phyloP scores from a whole-genome alignment of 2,329 filamentous ascomycete genomes.

The Cryoendolithus antarcticus region DNA sequence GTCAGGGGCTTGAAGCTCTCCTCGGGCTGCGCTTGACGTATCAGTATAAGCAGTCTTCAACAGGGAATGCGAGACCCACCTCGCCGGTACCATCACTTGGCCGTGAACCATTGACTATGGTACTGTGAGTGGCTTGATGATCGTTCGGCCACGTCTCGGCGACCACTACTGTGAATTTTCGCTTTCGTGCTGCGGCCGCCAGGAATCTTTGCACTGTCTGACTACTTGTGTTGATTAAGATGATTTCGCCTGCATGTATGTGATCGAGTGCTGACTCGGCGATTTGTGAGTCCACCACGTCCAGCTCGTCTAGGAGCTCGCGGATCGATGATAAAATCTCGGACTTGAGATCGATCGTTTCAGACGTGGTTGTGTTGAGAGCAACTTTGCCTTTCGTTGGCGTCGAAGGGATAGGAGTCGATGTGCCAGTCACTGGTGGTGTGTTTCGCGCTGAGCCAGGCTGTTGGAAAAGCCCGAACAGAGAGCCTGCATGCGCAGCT shows the following conservation, averaged over 20 bases:
- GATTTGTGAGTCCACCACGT: slow-evolving; percentile 86
- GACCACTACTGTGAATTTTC: slow-evolving; percentile 83
- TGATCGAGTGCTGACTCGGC: slow-evolving; percentile 78
- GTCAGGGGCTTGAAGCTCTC: slow-evolving; percentile 65
- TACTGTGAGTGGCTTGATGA: slow-evolving; percentile 49
- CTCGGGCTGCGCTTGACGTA: slow-evolving; percentile 23
- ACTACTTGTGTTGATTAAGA: slow-evolving; percentile 79
- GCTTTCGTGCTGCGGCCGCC: slow-evolving; percentile 71
- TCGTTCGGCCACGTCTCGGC: slow-evolving; percentile 63
- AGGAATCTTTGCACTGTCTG: slow-evolving; percentile 82
- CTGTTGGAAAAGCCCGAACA: slow-evolving; percentile 79
- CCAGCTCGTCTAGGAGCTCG: slow-evolving; percentile 91
- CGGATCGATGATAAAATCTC: slow-evolving; percentile 90
- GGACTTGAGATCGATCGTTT: slow-evolving; percentile 58
- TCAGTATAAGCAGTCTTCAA: too few species aligned
- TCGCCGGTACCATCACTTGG: too few species aligned
- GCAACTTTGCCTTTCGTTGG: slow-evolving; percentile 10
- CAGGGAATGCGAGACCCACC: too few species aligned
- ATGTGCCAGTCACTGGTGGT: slow-evolving; percentile 32
- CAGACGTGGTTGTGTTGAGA: slow-evolving; percentile 24
- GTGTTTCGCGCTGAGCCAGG: slow-evolving; percentile 36
- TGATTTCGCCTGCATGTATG: slow-evolving; percentile 85
- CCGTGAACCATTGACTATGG: slow-evolving; percentile 43
- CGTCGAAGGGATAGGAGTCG: slow-evolving; percentile 9
- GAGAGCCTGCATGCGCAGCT: slow-evolving; percentile 36